Conservation (phyloP, 345 rosid genomes). For the Eucalyptus marginata region DNA sequence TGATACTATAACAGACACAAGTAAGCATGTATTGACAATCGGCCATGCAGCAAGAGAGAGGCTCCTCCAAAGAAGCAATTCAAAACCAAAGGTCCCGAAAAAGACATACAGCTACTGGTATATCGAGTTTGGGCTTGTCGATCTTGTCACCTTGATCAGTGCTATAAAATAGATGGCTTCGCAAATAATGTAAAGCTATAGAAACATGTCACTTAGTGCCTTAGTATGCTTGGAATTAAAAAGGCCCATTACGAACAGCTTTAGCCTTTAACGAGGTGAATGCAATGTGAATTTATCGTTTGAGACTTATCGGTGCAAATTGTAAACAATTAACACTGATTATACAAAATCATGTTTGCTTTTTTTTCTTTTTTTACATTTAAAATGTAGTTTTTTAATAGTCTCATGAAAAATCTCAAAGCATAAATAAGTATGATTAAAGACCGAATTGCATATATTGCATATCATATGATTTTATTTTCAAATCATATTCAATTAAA, state of each 20-base stretch:
- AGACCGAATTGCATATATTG: too few relatives aligned
- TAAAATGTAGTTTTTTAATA: too few relatives aligned
- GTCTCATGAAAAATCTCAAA: neutral
- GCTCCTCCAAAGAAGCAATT: neutral
- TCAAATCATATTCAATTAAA: neutral
- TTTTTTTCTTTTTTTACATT: too few relatives aligned
- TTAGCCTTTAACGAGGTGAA: too few relatives aligned
- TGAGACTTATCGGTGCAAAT: too few relatives aligned
- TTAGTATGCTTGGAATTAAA: accelerated
- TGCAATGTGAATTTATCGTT: too few relatives aligned
- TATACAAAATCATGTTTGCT: too few relatives aligned
- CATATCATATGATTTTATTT: neutral
- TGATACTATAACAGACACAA: too few relatives aligned
- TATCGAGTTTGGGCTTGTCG: accelerated
- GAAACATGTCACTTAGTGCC: accelerated
- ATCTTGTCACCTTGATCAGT: accelerated
- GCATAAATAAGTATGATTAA: neutral
- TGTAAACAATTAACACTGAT: too few relatives aligned
- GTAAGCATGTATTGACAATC: too few relatives aligned
- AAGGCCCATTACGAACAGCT: accelerated
- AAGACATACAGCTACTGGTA: accelerated
- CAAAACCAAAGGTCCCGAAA: neutral
- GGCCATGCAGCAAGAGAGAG: accelerated
- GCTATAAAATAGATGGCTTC: too few relatives aligned
- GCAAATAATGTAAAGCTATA: too few relatives aligned